These are phyloP conservation scores for Asclepias syriaca DNA, from an alignment of 257 asterid genomes.

Conservation along the genomic window DNA sequence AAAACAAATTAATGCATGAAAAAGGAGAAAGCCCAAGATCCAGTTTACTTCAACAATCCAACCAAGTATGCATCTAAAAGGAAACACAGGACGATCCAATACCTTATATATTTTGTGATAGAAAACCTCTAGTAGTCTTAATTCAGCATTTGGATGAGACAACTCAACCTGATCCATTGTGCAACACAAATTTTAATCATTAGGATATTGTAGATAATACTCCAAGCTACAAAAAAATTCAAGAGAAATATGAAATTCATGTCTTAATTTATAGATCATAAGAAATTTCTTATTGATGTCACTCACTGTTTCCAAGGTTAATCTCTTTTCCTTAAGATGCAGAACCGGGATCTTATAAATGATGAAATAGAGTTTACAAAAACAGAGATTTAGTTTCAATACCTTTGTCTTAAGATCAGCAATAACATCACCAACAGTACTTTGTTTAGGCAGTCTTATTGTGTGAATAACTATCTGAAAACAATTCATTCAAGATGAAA, in stretches of 20 bases:
- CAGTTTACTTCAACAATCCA: background rate
- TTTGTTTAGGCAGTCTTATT: conserved; percentile 76
- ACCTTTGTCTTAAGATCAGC: conserved; percentile 69
- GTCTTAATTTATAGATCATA: background rate
- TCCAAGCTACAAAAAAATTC: background rate
- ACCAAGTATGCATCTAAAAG: background rate
- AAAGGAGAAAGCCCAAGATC: background rate
- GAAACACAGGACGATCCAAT: conserved; percentile 2
- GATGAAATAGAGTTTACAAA: background rate
- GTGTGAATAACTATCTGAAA: conserved; percentile 66
- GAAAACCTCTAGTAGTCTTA: conserved; percentile 79
- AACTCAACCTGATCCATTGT: conserved; percentile 58
- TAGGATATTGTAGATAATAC: background rate
- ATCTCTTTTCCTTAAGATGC: background rate
- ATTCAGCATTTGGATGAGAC: conserved; percentile 70
- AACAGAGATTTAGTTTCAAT: conserved; percentile 10
- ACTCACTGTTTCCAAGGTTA: background rate
- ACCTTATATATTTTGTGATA: conserved; percentile 82
- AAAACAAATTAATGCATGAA: background rate
- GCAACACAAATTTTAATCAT: conserved; percentile 15
- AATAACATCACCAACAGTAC: conserved; percentile 75
- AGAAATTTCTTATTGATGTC: background rate
- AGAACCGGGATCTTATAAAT: background rate
- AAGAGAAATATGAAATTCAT: background rate
- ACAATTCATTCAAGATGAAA: conserved; percentile 17